These are phyloP conservation scores for Saccharomycopsis amapae DNA, from an alignment of 805 yeast species.

Conservation along the genomic window DNA sequence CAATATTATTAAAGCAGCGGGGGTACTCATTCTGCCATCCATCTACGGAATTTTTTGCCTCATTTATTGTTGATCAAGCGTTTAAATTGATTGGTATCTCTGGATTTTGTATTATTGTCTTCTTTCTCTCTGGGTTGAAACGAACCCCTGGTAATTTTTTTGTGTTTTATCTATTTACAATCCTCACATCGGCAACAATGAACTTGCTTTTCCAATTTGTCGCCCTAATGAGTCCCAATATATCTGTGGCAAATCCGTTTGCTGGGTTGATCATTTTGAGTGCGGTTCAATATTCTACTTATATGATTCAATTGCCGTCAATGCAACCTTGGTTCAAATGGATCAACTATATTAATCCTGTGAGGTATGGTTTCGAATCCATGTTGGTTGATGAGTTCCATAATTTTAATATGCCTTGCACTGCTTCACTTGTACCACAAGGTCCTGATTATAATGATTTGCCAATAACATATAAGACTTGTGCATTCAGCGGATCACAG, in stretches of 20 bases:
- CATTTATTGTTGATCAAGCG: slow-evolving; percentile 56
- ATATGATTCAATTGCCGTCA: slow-evolving; percentile 48
- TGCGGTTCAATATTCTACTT: slow-evolving; percentile 53
- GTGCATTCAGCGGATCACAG: slow-evolving; percentile 53
- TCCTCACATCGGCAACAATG: slow-evolving; percentile 40
- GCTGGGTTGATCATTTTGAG: slow-evolving; percentile 50
- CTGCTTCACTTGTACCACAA: slow-evolving; percentile 46
- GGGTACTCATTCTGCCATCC: slow-evolving; percentile 67
- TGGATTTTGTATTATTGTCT: slow-evolving; percentile 41
- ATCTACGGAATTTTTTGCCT: slow-evolving; percentile 63
- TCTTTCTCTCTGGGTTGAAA: slow-evolving; percentile 50
- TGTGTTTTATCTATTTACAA: slow-evolving; percentile 39
- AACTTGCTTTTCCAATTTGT: slow-evolving; percentile 46
- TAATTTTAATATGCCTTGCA: slow-evolving; percentile 47
- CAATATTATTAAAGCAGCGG: slow-evolving; percentile 64
- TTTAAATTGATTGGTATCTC: slow-evolving; percentile 43
- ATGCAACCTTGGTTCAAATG: slow-evolving; percentile 71
- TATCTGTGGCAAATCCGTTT: slow-evolving; percentile 53
- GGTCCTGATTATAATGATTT: slow-evolving; percentile 46
- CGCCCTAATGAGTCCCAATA: slow-evolving; percentile 42
- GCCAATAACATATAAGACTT: slow-evolving; percentile 37
- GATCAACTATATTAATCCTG: slow-evolving; percentile 53
- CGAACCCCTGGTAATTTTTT: slow-evolving; percentile 48
- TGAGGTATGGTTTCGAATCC: slow-evolving; percentile 53
- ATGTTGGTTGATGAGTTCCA: slow-evolving; percentile 61